Percentiles rank a stretch among this genome's conserved stretches.
Evolutionary conservation across 345 rosid genomes (phyloP).

Genomic region (Eucalyptus cloeziana): DNA sequence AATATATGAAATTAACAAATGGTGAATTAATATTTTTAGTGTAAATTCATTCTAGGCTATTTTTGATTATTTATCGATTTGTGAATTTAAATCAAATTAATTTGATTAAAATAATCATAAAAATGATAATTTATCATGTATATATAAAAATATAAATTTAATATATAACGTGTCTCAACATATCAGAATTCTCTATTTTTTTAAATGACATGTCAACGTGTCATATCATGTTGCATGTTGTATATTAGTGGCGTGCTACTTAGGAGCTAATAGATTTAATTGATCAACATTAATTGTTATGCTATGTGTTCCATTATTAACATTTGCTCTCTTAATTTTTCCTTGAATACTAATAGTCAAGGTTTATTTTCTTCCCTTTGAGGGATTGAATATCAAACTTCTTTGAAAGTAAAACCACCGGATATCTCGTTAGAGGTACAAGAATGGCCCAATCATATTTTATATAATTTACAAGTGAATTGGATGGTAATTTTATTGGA

Average conservation of each 20-base stretch:
- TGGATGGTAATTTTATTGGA: not conserved
- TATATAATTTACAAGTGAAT: no score
- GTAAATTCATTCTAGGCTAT: no score
- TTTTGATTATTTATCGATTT: no score
- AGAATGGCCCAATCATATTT: not conserved
- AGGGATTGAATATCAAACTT: not conserved
- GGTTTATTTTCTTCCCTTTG: not conserved
- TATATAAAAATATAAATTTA: no score
- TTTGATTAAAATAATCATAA: no score
- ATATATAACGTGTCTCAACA: no score
- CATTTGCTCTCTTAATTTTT: not conserved
- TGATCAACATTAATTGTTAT: not conserved
- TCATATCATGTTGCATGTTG: fast-evolving
- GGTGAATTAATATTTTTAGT: no score
- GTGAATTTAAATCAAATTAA: no score
- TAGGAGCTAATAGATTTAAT: not conserved
- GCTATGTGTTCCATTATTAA: not conserved
- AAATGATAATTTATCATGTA: no score
- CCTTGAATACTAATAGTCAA: not conserved
- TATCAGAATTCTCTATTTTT: fast-evolving
- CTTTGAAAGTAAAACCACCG: not conserved
- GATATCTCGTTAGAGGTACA: fast-evolving
- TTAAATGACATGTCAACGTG: fast-evolving
- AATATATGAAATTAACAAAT: no score
- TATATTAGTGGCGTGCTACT: not conserved